Evolutionary conservation across 257 asterid species (phyloP).

Genomic region (Euphrasia confusa): DNA sequence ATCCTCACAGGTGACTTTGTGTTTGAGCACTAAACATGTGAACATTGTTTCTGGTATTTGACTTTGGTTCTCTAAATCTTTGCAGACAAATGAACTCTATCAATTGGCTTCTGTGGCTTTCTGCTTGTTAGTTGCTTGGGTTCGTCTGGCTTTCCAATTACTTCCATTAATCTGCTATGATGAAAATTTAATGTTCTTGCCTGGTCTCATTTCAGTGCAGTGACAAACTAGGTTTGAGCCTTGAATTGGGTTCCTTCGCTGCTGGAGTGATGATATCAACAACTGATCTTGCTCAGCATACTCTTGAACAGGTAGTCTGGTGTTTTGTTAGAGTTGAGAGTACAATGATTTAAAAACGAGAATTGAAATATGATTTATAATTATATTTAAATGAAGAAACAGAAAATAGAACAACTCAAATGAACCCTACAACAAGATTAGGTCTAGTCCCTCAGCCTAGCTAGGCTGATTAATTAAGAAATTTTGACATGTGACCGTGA

Average conservation of each 20-base stretch:
- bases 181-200: constrained; percentile 30
- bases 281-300: constrained; percentile 70
- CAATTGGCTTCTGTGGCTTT: constrained; percentile 81
- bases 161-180: constrained; percentile 15
- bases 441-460: too few species aligned
- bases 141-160: constrained; percentile 40
- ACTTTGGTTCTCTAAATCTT: constrained; percentile 28
- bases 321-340: constrained; percentile 6
- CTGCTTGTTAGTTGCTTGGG: constrained; percentile 89
- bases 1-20: constrained; percentile 57
- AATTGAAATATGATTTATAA: not conserved
- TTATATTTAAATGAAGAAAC: too few species aligned
- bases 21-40: constrained; percentile 24
- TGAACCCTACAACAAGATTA: too few species aligned
- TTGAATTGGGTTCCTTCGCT: constrained; percentile 87
- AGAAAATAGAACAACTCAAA: too few species aligned
- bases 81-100: constrained; percentile 86
- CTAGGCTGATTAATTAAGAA: not conserved
- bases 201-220: constrained; percentile 64
- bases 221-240: constrained; percentile 78
- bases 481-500: not conserved
- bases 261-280: constrained; percentile 93
- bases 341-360: not conserved
- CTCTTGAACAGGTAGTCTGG: constrained; percentile 63
- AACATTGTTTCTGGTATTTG: constrained; percentile 28